phyloP scores from a whole-genome alignment of 345 rosid genomes.

The Corchorus capsularis region DNA sequence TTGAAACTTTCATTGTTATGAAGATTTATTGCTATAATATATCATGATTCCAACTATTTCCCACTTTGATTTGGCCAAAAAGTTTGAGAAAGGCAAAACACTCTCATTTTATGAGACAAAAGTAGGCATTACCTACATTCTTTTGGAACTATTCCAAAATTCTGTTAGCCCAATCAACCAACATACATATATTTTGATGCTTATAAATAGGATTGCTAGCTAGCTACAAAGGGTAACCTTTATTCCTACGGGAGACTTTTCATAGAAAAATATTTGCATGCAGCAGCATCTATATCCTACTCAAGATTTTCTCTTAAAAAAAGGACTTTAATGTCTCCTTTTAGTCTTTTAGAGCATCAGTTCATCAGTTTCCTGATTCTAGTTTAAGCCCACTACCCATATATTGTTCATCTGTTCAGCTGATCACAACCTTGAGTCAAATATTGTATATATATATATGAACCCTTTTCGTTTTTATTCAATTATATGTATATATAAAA shows the following conservation, averaged over 20 bases:
- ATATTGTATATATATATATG: not conserved
- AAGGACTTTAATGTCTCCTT: constrained; percentile 12
- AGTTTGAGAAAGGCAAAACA: constrained; percentile 13
- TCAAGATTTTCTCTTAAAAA: not conserved
- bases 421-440: not conserved
- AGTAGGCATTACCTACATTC: not conserved
- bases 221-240: not conserved
- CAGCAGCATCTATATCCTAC: constrained; percentile 15
- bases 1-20: not conserved
- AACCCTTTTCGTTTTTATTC: not conserved
- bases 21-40: not conserved
- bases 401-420: not conserved
- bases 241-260: not conserved
- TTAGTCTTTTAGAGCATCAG: not conserved
- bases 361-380: not conserved
- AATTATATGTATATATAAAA: not conserved
- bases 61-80: not conserved
- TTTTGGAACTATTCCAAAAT: not conserved
- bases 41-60: not conserved
- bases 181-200: not conserved
- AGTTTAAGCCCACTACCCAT: too few relatives aligned
- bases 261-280: not conserved
- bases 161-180: constrained; percentile 2
- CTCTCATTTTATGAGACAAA: not conserved
- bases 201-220: not conserved